phyloP scores from a whole-genome alignment of 108 stramenopile species.

The Epithemia pelagica region DNA sequence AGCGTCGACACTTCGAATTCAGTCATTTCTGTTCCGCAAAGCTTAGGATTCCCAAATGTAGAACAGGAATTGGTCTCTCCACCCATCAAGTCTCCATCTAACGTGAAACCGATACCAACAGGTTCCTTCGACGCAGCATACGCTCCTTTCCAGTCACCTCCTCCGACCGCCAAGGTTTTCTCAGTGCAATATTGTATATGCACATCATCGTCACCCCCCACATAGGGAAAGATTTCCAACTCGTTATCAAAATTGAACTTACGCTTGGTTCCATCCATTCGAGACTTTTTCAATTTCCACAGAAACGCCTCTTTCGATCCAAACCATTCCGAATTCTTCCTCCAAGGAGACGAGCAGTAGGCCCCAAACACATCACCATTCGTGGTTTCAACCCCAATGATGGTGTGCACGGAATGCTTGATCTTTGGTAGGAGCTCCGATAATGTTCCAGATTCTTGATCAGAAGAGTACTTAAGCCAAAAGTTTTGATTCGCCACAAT shows the following conservation, averaged over 20 bases:
- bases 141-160: conserved; percentile 28
- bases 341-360: conserved; percentile 69
- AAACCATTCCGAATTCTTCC: conserved; percentile 37
- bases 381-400: conserved; percentile 67
- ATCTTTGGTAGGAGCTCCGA: conserved; percentile 3
- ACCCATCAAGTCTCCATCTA: conserved; percentile 51
- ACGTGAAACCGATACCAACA: conserved; percentile 59
- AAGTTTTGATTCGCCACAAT: conserved; percentile 25
- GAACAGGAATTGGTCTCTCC: conserved; percentile 67
- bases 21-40: conserved; percentile 5
- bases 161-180: conserved; percentile 65
- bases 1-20: conserved; percentile 63
- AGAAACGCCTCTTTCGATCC: conserved; percentile 56
- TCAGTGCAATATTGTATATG: conserved; percentile 56
- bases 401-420: conserved; percentile 36
- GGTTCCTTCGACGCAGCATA: conserved; percentile 27
- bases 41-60: conserved; percentile 63
- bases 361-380: conserved; percentile 75
- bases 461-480: conserved; percentile 24
- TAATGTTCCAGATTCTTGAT: conserved; percentile 6
- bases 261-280: conserved; percentile 3
- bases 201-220: conserved; percentile 52
- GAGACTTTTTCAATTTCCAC: conserved; percentile 42
- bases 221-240: conserved; percentile 72
- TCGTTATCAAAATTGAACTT: conserved; percentile 41